Percentiles rank a stretch among this genome's conserved stretches.
These are phyloP conservation scores for Striga hermonthica DNA, from an alignment of 305 asterid species.

Conservation along the genomic window DNA sequence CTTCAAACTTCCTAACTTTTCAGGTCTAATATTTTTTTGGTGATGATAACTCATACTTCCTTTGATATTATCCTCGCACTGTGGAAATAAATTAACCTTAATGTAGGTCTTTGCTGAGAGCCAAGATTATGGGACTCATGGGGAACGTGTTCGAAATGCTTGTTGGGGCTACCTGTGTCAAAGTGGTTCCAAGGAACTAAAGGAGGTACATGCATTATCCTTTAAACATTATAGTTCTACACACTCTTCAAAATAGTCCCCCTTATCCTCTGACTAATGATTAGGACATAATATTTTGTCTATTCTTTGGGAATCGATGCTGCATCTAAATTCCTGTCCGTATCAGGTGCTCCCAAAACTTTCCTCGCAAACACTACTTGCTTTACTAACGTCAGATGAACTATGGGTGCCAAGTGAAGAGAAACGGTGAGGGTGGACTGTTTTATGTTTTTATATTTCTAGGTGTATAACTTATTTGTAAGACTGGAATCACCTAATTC, in stretches of 20 bases:
- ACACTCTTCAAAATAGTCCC: conserved; percentile 5
- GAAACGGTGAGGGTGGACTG: conserved; percentile 61
- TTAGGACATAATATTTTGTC: conserved; percentile 19
- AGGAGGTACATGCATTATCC: conserved; percentile 58
- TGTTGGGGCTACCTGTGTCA: conserved; percentile 99
- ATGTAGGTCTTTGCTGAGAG: conserved; percentile 92
- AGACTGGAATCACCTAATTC: neutral
- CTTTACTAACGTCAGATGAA: conserved; percentile 87
- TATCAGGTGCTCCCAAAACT: conserved; percentile 93
- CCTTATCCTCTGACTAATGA: conserved; percentile 26
- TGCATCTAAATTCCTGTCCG: conserved; percentile 29
- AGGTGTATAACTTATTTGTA: neutral
- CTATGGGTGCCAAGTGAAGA: conserved; percentile 97
- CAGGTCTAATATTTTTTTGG: conserved; percentile 55
- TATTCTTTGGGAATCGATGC: conserved; percentile 25
- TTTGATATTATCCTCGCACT: conserved; percentile 17
- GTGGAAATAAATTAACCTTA: conserved; percentile 24
- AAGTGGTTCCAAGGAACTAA: conserved; percentile 90
- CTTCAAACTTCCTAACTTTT: conserved; percentile 89
- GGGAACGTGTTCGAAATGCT: conserved; percentile 97
- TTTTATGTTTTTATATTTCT: neutral
- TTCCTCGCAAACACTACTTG: conserved; percentile 84
- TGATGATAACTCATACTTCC: conserved; percentile 20
- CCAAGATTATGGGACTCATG: conserved; percentile 94
- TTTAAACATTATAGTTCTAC: conserved; percentile 12